Evolutionary conservation across 202 grass and related monocot genomes (phyloP).

Genomic region (Cymbopogon flexuosus): DNA sequence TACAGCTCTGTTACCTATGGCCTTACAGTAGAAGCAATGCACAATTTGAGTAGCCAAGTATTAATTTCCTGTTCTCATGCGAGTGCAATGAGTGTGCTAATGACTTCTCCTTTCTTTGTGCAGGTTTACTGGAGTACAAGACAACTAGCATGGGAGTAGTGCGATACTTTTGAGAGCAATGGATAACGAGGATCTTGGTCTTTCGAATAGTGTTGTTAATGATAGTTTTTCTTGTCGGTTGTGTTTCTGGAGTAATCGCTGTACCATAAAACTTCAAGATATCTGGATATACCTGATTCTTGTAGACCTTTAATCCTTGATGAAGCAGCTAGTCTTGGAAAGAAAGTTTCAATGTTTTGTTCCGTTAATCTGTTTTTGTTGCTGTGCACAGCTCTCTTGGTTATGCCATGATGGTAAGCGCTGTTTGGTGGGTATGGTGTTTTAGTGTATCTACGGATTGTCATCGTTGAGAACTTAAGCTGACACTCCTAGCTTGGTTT

Average conservation of each 20-base stretch:
- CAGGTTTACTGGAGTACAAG: constrained; percentile 12
- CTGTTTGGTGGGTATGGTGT: background rate
- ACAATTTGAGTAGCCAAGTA: background rate
- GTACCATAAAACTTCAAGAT: background rate
- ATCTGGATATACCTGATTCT: background rate
- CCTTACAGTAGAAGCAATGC: background rate
- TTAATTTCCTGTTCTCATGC: background rate
- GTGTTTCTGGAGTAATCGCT: background rate
- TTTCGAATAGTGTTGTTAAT: constrained; percentile 11
- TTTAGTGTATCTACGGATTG: background rate
- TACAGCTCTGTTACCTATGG: too few relatives aligned
- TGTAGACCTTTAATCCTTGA: constrained; percentile 11
- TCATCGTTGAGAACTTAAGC: background rate
- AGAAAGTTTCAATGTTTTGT: background rate
- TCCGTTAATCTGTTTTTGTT: background rate
- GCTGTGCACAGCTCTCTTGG: background rate
- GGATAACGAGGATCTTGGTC: background rate
- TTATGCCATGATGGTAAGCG: background rate
- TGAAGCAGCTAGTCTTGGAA: background rate
- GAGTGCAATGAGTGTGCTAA: background rate
- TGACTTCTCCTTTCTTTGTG: background rate
- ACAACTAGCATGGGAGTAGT: background rate
- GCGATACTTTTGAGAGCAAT: constrained; percentile 2
- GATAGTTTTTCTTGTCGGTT: background rate
- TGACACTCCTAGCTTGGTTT: background rate